Base-by-base conservation (phyloP, 2,329 filamentous ascomycete species). In the Westerdykella ornata region DNA sequence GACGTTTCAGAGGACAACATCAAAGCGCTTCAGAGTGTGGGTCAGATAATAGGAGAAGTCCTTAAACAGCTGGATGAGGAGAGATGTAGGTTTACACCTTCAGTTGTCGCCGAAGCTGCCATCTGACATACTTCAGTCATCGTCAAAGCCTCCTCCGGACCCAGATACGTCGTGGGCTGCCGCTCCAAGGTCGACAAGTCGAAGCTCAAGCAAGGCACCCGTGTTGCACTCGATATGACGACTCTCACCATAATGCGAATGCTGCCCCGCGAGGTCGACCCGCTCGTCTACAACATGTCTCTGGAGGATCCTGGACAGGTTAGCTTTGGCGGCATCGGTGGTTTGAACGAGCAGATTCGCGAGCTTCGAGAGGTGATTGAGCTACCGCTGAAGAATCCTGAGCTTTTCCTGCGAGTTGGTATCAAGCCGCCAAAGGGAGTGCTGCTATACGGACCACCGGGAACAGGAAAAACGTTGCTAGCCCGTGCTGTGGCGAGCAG, bases 191-290 rank as follows among this genome's bases (percentile, higher is more conserved):
- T 98, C 62, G 92, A 98, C 75, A 96, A 94, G 73, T 74, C 76
- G 48, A 97, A 96, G 76, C 74, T 98, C 65, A 98, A 97, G 78
- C 92, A 98, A 71, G 94, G 94, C 59, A 96, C 90, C 19, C 87
- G 92, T 62, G 92, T 98, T 41, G 90, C 92, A 26, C 82, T 98
- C 45, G 92, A 98, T 63, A 98, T 98, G 92, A 98, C 92, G 38
- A 98, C 92, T 15, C 84, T 98, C 55, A 98, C 92, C 46, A 98
- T 98, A 70, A 98, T 98, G 92, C 87, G 92, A 62, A 98, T 98
- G 92, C 77, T 98, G 35, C 94, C 92, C 45, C 85, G 92, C 67
- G 92, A 98, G 74, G 94, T 98, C 64, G 92, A 98, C 64, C 92
- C 92, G 15, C 77, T 98, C 54, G 92, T 98, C 55, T 98, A 98